Percentiles rank a stretch among this genome's conserved stretches.
Evolutionary conservation across 116 monocot genomes (phyloP).

Genomic region (Posidonia oceanica): DNA sequence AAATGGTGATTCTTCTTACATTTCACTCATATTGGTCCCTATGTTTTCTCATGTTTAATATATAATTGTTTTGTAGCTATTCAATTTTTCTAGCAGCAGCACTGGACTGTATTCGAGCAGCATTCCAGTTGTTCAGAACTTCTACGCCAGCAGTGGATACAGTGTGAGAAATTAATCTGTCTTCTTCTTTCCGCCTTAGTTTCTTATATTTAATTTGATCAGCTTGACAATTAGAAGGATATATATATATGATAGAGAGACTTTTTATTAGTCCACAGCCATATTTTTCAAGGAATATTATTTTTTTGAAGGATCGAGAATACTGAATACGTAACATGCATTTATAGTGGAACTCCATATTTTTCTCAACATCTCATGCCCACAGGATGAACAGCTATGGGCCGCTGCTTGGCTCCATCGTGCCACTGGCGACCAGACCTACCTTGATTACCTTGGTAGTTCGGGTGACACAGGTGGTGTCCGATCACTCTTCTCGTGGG

Average conservation of each 20-base stretch:
- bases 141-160: conserved; percentile 41
- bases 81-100: conserved; percentile 27
- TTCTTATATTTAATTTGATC: too few relatives aligned
- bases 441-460: conserved; percentile 16
- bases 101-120: conserved; percentile 31
- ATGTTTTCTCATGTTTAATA: neutral
- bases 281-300: too few relatives aligned
- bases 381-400: conserved; percentile 71
- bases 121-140: conserved; percentile 16
- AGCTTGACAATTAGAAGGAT: too few relatives aligned
- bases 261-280: too few relatives aligned
- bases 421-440: conserved; percentile 34
- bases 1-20: too few relatives aligned
- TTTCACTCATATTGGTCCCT: too few relatives aligned
- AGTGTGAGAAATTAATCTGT: conserved; percentile 24
- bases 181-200: neutral
- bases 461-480: conserved; percentile 25
- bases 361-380: too few relatives aligned
- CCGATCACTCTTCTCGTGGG: conserved; percentile 46
- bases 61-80: conserved; percentile 21
- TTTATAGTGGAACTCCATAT: too few relatives aligned
- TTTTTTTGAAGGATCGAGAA: too few relatives aligned
- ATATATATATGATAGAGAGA: too few relatives aligned
- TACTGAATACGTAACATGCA: too few relatives aligned
- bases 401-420: conserved; percentile 78